Percentiles rank a stretch among this genome's conserved stretches.
Evolutionary conservation across 2,329 filamentous ascomycete species (phyloP).

Genomic region (Arachnopeziza araneosa): DNA sequence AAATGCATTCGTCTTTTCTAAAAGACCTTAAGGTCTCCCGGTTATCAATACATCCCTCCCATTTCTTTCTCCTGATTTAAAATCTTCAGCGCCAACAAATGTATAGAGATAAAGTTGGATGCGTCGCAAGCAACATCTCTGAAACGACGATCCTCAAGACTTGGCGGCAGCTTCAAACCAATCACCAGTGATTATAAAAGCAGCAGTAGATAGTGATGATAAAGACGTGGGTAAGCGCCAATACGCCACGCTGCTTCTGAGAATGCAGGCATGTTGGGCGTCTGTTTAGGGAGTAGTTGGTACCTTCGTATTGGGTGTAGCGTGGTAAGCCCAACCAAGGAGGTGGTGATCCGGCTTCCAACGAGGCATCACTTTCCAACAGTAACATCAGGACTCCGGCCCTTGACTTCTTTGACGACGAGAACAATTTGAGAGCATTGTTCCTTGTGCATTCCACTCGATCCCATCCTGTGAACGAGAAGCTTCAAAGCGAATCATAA

Average conservation of each 20-base stretch:
- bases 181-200: background rate
- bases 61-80: too few species aligned
- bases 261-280: background rate
- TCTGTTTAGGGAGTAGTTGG: background rate
- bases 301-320: background rate
- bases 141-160: background rate
- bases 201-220: background rate
- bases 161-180: background rate
- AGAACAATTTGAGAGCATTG: background rate
- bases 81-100: too few species aligned
- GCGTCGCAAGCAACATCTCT: background rate
- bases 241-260: background rate
- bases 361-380: background rate
- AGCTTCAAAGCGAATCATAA: background rate
- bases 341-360: background rate
- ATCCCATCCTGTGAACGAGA: background rate
- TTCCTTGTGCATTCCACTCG: background rate
- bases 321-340: background rate
- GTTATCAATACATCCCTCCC: too few species aligned
- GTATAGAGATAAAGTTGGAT: too few species aligned
- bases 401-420: background rate
- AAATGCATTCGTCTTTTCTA: too few species aligned
- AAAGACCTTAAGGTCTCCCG: too few species aligned
- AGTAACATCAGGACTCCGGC: background rate
- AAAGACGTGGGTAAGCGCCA: background rate